Evolutionary conservation across 83 land plant species (phyloP).

Genomic region (Picea abies): DNA sequence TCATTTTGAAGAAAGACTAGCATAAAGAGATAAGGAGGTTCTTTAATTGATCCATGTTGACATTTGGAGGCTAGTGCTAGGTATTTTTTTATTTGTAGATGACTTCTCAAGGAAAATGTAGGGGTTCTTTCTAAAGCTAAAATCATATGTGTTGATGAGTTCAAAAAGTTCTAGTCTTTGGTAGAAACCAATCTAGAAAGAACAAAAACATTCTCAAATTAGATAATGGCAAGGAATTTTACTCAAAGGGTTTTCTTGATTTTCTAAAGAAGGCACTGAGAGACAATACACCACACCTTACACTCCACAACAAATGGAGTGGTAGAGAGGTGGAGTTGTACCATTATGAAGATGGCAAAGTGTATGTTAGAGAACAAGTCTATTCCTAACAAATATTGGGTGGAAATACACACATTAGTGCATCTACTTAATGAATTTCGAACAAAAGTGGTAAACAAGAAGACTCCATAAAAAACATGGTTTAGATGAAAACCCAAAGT

Average conservation of each 20-base stretch:
- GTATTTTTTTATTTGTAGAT: not conserved
- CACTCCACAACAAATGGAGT: not conserved
- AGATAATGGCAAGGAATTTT: not conserved
- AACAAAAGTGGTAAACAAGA: not conserved
- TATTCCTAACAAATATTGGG: not conserved
- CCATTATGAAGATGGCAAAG: not conserved
- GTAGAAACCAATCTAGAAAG: not conserved
- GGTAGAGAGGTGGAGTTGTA: not conserved
- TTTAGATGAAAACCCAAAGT: not conserved
- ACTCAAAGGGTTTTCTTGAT: not conserved
- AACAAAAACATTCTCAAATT: not conserved
- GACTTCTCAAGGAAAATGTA: not conserved
- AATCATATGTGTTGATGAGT: conserved; percentile 1
- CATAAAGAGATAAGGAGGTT: not conserved
- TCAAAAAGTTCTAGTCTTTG: not conserved
- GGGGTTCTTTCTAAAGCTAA: not conserved
- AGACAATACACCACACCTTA: not conserved
- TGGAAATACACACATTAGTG: not conserved
- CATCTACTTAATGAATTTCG: not conserved
- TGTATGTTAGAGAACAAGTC: too few relatives aligned
- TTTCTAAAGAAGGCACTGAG: not conserved
- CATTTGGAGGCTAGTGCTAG: not conserved
- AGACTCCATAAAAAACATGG: not conserved
- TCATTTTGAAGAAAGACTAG: not conserved
- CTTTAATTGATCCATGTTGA: not conserved